Conservation (phyloP, 2,329 filamentous ascomycete genomes). For the Alternaria triticimaculans region DNA sequence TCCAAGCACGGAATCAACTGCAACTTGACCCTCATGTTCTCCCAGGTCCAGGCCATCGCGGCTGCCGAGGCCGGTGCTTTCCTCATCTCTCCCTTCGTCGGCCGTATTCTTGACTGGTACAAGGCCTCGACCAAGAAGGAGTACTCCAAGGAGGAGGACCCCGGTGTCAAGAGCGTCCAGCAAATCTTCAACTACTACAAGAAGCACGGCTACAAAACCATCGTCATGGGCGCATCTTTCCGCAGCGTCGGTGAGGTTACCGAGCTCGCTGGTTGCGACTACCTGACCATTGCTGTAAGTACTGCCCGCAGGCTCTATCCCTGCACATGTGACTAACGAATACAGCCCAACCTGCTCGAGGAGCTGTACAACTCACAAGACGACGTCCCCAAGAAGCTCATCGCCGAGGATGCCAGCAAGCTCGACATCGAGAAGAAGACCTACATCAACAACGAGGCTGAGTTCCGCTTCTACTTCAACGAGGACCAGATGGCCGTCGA, state of each 20-base stretch:
- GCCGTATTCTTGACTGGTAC: slow-evolving; percentile 99
- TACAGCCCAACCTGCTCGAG: slow-evolving; percentile 88
- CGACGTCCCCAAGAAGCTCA: slow-evolving; percentile 89
- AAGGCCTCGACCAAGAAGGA: slow-evolving; percentile 96
- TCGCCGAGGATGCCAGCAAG: slow-evolving; percentile 67
- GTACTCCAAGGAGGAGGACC: slow-evolving; percentile 88
- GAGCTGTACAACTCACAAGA: slow-evolving; percentile 85
- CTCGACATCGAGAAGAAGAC: slow-evolving; percentile 85
- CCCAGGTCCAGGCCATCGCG: slow-evolving; percentile 88
- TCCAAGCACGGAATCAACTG: slow-evolving; percentile 94
- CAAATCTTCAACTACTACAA: slow-evolving; percentile 99
- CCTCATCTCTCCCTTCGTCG: slow-evolving; percentile 99
- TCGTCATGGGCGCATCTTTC: slow-evolving; percentile 99
- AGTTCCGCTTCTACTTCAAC: slow-evolving; percentile 99
- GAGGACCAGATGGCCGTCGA: slow-evolving; percentile 99
- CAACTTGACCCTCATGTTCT: slow-evolving; percentile 99
- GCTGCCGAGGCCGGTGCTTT: slow-evolving; percentile 94
- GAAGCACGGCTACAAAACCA: slow-evolving; percentile 98
- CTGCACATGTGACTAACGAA: slow-evolving; percentile 16
- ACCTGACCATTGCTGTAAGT: slow-evolving; percentile 94
- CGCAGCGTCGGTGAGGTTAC: slow-evolving; percentile 95
- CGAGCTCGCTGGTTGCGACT: slow-evolving; percentile 97
- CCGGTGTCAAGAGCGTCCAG: slow-evolving; percentile 93
- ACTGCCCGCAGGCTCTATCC: not conserved
- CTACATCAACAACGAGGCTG: slow-evolving; percentile 87